These are phyloP conservation scores for Miscanthus lutarioriparius DNA, from an alignment of 176 grass and related monocot species.

Conservation along the genomic window DNA sequence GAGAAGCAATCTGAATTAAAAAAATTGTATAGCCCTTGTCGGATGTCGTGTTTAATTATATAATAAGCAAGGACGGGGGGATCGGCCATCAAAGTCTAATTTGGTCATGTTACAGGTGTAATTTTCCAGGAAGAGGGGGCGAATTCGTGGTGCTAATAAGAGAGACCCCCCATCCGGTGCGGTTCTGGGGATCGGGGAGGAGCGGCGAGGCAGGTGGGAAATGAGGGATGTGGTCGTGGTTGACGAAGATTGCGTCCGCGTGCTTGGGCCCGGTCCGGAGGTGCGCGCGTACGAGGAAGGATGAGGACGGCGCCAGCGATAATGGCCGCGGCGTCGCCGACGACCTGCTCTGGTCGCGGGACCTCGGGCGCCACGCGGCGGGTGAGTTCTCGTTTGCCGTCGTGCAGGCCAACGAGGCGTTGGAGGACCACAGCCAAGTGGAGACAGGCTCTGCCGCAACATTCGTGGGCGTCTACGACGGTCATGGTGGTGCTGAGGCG, in stretches of 20 bases:
- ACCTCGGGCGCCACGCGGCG: conserved; percentile 65
- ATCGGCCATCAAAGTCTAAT: background rate
- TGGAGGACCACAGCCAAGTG: conserved; percentile 85
- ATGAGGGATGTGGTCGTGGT: conserved; percentile 83
- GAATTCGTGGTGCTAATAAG: background rate
- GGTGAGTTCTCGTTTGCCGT: conserved; percentile 78
- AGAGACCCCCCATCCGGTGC: background rate
- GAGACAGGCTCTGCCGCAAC: conserved; percentile 60
- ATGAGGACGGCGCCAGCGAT: conserved; percentile 46
- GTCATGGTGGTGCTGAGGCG: conserved; percentile 75
- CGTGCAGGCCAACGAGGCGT: conserved; percentile 73
- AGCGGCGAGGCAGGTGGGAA: conserved; percentile 42
- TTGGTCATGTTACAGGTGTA: background rate
- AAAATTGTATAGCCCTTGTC: too few relatives aligned
- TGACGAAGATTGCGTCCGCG: conserved; percentile 58
- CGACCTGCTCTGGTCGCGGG: conserved; percentile 69
- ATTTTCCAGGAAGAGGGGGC: background rate
- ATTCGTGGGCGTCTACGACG: conserved; percentile 81
- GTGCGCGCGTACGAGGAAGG: conserved; percentile 71
- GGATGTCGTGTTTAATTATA: background rate
- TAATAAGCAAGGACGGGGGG: background rate
- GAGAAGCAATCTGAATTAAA: background rate
- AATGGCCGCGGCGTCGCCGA: conserved; percentile 46
- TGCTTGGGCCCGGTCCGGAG: conserved; percentile 72
- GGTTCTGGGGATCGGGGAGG: conserved; percentile 2